These are phyloP conservation scores for Ceratocystis alfenasii DNA, from an alignment of 2,329 filamentous ascomycete species.

Conservation along the genomic window DNA sequence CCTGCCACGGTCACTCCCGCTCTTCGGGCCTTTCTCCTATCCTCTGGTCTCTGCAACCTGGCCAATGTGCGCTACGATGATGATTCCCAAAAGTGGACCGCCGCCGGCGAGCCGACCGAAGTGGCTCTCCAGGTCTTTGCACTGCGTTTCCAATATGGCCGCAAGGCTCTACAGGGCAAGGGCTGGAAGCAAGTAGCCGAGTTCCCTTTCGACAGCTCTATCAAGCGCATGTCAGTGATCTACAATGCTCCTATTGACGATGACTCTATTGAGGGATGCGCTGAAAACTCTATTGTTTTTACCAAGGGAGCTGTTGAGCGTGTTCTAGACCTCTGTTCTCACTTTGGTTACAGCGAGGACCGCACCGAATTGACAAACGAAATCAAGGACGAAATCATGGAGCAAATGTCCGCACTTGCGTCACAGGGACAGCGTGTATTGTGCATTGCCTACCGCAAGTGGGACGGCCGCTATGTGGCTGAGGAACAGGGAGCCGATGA, in stretches of 20 bases:
- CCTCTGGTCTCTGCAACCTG: slow-evolving; percentile 53
- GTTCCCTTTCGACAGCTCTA: slow-evolving; percentile 65
- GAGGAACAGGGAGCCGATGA: slow-evolving; percentile 27
- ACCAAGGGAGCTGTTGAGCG: slow-evolving; percentile 53
- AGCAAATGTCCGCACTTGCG: slow-evolving; percentile 48
- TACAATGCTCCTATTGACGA: slow-evolving; percentile 41
- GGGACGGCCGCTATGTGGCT: slow-evolving; percentile 37
- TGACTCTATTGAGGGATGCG: slow-evolving; percentile 31
- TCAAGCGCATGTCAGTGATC: slow-evolving; percentile 71
- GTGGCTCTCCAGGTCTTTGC: slow-evolving; percentile 67
- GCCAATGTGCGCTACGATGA: slow-evolving; percentile 46
- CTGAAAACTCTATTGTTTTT: slow-evolving; percentile 40
- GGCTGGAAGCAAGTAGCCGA: slow-evolving; percentile 57
- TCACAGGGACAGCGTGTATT: slow-evolving; percentile 61
- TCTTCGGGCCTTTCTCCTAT: slow-evolving; percentile 41
- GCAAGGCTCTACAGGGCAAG: slow-evolving; percentile 38
- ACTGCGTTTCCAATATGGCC: slow-evolving; percentile 51
- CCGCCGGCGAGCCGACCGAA: slow-evolving; percentile 60
- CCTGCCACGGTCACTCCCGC: slow-evolving; percentile 37
- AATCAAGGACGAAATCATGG: slow-evolving; percentile 38
- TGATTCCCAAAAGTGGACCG: slow-evolving; percentile 48
- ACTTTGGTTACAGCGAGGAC: slow-evolving; percentile 35
- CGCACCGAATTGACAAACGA: slow-evolving; percentile 39
- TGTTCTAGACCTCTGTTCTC: slow-evolving; percentile 44
- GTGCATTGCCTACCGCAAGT: slow-evolving; percentile 54